Evolutionary conservation across 2,329 filamentous ascomycete genomes (phyloP).

Genomic region (Xylariaceae sp.): DNA sequence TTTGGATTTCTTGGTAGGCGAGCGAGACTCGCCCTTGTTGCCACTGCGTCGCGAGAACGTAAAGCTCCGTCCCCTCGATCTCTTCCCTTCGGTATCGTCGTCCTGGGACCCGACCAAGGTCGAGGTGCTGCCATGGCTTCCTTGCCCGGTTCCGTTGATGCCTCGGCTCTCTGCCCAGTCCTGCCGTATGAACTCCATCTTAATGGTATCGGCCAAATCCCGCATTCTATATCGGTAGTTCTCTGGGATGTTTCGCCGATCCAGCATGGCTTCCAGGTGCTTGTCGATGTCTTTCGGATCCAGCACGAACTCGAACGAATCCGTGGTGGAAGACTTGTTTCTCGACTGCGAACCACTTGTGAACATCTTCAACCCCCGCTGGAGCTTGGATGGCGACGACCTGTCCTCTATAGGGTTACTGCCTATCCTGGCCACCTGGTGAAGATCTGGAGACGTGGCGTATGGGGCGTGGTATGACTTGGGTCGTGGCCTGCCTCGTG

Average conservation of each 20-base stretch:
- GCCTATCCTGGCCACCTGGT: constrained; percentile 14
- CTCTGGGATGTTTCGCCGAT: constrained; percentile 87
- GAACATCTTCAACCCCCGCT: constrained; percentile 37
- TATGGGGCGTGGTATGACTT: constrained; percentile 44
- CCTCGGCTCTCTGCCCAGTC: constrained; percentile 68
- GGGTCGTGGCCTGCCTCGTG: constrained; percentile 39
- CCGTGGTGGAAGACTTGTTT: constrained; percentile 32
- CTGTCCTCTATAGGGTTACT: constrained; percentile 19
- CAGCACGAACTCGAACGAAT: constrained; percentile 47
- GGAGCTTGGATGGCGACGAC: constrained; percentile 33
- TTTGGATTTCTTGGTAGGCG: constrained; percentile 70
- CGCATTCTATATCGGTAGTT: constrained; percentile 95
- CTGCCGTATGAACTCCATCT: constrained; percentile 90
- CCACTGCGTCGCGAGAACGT: constrained; percentile 58
- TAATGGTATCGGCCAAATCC: constrained; percentile 80
- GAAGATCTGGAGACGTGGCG: constrained; percentile 19
- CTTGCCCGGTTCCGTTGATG: constrained; percentile 39
- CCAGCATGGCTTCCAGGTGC: constrained; percentile 61
- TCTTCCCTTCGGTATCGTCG: constrained; percentile 46
- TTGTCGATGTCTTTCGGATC: constrained; percentile 50
- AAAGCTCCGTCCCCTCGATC: constrained; percentile 69
- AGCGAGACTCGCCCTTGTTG: constrained; percentile 54
- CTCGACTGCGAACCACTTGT: constrained; percentile 35
- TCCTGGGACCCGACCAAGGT: constrained; percentile 32
- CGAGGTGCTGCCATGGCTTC: constrained; percentile 40